Percentiles rank a stretch among this genome's conserved stretches.
These are phyloP conservation scores for Crithidia expoeki DNA, from an alignment of 208 protist species.

Conservation along the genomic window DNA sequence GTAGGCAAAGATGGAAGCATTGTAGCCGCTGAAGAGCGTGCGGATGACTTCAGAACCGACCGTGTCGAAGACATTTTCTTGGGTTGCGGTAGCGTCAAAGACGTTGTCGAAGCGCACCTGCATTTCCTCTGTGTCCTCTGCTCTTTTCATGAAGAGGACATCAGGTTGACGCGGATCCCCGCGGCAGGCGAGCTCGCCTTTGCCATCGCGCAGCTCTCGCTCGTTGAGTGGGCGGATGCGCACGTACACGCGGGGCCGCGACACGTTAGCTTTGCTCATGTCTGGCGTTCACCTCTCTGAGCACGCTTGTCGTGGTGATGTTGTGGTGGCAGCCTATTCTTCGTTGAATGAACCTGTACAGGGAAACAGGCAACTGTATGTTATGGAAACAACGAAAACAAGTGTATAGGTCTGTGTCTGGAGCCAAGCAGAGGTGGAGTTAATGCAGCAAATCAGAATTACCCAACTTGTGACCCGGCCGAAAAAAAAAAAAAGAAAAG, in stretches of 20 bases:
- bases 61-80: constrained; percentile 63
- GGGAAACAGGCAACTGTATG: too few species aligned
- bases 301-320: too few species aligned
- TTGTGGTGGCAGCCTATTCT: not conserved
- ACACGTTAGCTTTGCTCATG: constrained; percentile 80
- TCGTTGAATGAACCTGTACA: too few species aligned
- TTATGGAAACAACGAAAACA: too few species aligned
- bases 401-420: too few species aligned
- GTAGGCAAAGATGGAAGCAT: constrained; percentile 94
- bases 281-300: too few species aligned
- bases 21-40: constrained; percentile 88
- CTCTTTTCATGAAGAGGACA: constrained; percentile 82
- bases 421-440: too few species aligned
- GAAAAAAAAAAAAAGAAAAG: too few species aligned
- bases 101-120: constrained; percentile 88
- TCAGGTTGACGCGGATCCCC: constrained; percentile 65
- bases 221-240: constrained; percentile 90
- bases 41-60: constrained; percentile 73
- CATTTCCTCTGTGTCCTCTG: constrained; percentile 58
- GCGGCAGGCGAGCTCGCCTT: constrained; percentile 67
- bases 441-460: too few species aligned
- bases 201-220: constrained; percentile 68
- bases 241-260: constrained; percentile 88
- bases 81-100: constrained; percentile 55
- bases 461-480: too few species aligned